phyloP scores from a whole-genome alignment of 768 basidiomycete genomes.

The Mycena floridula region DNA sequence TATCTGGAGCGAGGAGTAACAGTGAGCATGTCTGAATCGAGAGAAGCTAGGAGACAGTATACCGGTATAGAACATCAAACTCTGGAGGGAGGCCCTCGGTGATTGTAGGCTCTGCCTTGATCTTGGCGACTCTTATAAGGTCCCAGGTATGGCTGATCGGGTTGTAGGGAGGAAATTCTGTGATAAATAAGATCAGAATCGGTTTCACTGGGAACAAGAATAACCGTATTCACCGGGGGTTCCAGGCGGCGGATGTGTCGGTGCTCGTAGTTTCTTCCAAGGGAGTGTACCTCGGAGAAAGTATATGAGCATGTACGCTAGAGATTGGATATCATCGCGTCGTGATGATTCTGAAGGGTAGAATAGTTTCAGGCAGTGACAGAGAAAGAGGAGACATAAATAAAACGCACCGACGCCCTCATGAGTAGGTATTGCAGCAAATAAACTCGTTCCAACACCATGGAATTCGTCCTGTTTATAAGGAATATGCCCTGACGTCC shows the following conservation, averaged over 20 bases:
- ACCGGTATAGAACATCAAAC: conserved; percentile 52
- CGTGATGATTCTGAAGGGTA: conserved; percentile 55
- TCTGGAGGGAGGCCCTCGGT: conserved; percentile 43
- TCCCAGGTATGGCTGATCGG: conserved; percentile 71
- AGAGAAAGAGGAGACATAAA: background rate
- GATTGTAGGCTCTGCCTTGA: conserved; percentile 44
- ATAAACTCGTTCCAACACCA: conserved; percentile 74
- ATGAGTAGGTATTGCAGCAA: conserved; percentile 71
- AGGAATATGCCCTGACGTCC: conserved; percentile 61
- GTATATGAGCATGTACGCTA: conserved; percentile 81
- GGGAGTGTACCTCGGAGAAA: conserved; percentile 74
- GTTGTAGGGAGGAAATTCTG: conserved; percentile 24
- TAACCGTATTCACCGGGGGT: background rate
- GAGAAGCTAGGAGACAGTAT: conserved; percentile 16
- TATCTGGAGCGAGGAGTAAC: conserved; percentile 39
- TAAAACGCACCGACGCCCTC: conserved; percentile 60
- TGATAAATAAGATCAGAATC: background rate
- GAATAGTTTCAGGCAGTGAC: conserved; percentile 5
- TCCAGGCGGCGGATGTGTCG: conserved; percentile 21
- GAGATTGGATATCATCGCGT: conserved; percentile 73
- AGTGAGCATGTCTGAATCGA: background rate
- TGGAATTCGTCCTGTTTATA: conserved; percentile 72
- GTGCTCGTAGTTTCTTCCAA: conserved; percentile 69
- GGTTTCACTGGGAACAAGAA: background rate
- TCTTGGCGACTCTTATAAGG: conserved; percentile 67